phyloP scores from a whole-genome alignment of 2,329 filamentous ascomycete genomes.

The Paracamarosporium sp. region DNA sequence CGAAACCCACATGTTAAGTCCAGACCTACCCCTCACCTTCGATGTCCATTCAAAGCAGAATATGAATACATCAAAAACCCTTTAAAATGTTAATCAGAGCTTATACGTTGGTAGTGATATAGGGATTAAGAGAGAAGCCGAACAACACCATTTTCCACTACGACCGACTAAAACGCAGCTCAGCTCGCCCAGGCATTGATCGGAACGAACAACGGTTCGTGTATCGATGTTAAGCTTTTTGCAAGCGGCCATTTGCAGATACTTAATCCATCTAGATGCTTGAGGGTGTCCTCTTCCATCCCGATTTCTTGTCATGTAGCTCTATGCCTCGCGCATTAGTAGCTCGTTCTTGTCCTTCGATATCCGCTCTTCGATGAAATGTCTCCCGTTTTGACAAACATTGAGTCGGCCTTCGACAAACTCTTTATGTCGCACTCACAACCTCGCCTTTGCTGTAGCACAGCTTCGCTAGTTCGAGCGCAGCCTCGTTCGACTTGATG shows the following conservation, averaged over 20 bases:
- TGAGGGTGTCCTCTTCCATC: not conserved
- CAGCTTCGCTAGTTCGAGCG: not conserved
- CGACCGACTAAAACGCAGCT: too few species aligned
- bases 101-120: too few species aligned
- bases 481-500: not conserved
- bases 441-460: not conserved
- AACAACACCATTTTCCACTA: too few species aligned
- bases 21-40: too few species aligned
- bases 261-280: not conserved
- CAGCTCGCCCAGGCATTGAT: too few species aligned
- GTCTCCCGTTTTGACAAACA: not conserved
- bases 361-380: not conserved
- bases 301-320: not conserved
- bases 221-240: too few species aligned
- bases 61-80: too few species aligned
- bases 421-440: not conserved
- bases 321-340: not conserved
- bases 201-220: too few species aligned
- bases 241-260: too few species aligned
- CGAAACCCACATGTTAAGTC: not conserved
- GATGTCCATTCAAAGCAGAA: too few species aligned
- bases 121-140: too few species aligned
- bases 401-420: not conserved
- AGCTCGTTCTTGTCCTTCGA: not conserved
- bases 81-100: too few species aligned